A percentile compares a stretch with the other conserved stretches of the same genome.
Conservation (phyloP, 768 basidiomycete genomes). For the Termitomyces sp. region DNA sequence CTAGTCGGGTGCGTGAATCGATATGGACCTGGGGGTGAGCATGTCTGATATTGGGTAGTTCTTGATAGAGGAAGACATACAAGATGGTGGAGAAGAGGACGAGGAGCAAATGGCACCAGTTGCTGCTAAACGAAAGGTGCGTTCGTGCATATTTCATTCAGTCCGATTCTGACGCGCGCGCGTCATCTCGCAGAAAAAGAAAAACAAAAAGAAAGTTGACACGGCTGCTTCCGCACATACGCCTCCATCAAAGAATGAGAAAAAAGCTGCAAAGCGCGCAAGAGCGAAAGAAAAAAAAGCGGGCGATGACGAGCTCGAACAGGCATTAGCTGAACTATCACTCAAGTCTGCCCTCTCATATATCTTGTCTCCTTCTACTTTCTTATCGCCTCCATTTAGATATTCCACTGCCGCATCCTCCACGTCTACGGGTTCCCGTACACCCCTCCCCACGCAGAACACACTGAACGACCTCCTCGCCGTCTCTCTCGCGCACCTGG, state of each 20-base stretch:
- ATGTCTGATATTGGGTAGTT: slow-evolving; percentile 26
- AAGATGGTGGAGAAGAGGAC: slow-evolving; percentile 20
- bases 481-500: slow-evolving; percentile 78
- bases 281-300: slow-evolving; percentile 63
- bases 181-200: slow-evolving; percentile 18
- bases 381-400: slow-evolving; percentile 21
- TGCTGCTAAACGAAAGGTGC: slow-evolving; percentile 33
- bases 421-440: slow-evolving; percentile 15
- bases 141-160: not conserved
- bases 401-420: slow-evolving; percentile 43
- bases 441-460: slow-evolving; percentile 28
- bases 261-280: slow-evolving; percentile 59
- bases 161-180: too few species aligned
- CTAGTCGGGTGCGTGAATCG: slow-evolving; percentile 14
- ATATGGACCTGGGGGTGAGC: not conserved
- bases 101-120: slow-evolving; percentile 27
- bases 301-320: slow-evolving; percentile 75
- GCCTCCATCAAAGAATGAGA: slow-evolving; percentile 32
- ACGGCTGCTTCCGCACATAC: slow-evolving; percentile 11
- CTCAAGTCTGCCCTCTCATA: slow-evolving; percentile 49
- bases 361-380: not conserved
- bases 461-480: slow-evolving; percentile 46
- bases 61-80: slow-evolving; percentile 26
- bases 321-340: slow-evolving; percentile 80
- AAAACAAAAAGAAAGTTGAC: slow-evolving; percentile 30